Conservation (phyloP, 2,329 filamentous ascomycete species). For the Purpureocillium lavendulum region DNA sequence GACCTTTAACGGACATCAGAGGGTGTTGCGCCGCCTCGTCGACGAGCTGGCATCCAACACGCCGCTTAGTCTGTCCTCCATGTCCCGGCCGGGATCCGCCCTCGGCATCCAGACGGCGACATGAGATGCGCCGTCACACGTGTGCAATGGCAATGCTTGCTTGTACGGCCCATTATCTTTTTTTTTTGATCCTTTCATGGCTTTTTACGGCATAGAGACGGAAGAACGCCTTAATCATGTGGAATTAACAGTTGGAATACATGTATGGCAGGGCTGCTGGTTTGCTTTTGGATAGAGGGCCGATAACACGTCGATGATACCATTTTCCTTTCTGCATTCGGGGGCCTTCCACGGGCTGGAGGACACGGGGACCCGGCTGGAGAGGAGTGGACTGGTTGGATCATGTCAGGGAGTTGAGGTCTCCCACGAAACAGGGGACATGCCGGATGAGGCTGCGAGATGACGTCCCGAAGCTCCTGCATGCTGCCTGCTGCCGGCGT, state of each 20-base stretch:
- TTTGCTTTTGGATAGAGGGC: not conserved
- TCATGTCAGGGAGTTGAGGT: too few species aligned
- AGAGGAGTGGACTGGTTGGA: not conserved
- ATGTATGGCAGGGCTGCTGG: not conserved
- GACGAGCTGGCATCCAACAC: slow-evolving; percentile 14
- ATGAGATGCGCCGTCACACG: not conserved
- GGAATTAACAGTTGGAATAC: not conserved
- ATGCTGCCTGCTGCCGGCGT: too few species aligned
- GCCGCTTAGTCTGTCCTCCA: slow-evolving; percentile 11
- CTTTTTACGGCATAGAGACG: not conserved
- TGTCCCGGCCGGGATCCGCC: slow-evolving; percentile 12
- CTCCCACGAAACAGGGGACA: too few species aligned
- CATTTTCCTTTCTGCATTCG: slow-evolving; percentile 1
- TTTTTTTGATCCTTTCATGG: not conserved
- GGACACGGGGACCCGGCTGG: not conserved
- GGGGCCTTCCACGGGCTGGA: not conserved
- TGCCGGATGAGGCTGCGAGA: too few species aligned
- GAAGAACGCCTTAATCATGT: not conserved
- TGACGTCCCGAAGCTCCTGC: too few species aligned
- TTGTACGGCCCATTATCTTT: not conserved
- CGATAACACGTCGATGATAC: slow-evolving; percentile 1
- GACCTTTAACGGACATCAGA: slow-evolving; percentile 29
- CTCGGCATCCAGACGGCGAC: slow-evolving; percentile 9
- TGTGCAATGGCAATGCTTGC: too few species aligned
- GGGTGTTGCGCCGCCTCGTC: slow-evolving; percentile 34